phyloP scores from a whole-genome alignment of 2,329 filamentous ascomycete genomes.

The Neofusicoccum umdonicola region DNA sequence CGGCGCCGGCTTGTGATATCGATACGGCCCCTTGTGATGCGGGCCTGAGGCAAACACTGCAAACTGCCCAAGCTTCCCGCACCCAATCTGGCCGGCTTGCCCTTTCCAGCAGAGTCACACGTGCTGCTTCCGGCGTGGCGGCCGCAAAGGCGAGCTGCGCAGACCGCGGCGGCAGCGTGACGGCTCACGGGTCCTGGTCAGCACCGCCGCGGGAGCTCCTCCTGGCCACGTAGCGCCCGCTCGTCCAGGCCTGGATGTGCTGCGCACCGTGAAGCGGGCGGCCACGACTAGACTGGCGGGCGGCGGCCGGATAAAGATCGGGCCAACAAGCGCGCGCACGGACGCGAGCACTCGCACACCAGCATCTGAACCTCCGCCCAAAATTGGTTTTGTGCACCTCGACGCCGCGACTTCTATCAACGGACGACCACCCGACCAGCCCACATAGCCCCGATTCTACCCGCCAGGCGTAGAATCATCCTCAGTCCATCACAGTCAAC shows the following conservation, averaged over 20 bases:
- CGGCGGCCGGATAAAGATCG: background rate
- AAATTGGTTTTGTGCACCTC: slow-evolving; percentile 16
- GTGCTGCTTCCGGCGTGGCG: background rate
- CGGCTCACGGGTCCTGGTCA: background rate
- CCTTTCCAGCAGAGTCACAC: background rate
- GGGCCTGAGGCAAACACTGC: background rate
- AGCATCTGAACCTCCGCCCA: slow-evolving; percentile 11
- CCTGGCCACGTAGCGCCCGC: background rate
- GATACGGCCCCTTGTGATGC: slow-evolving; percentile 13
- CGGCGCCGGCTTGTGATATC: slow-evolving; percentile 13
- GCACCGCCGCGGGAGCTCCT: too few species aligned
- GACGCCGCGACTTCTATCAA: slow-evolving; percentile 27
- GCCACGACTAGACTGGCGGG: background rate
- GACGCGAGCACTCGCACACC: slow-evolving; percentile 4
- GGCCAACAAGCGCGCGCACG: slow-evolving; percentile 7
- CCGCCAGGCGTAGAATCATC: slow-evolving; percentile 28
- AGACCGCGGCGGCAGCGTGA: too few species aligned
- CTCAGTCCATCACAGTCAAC: slow-evolving; percentile 36
- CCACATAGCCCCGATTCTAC: slow-evolving; percentile 30
- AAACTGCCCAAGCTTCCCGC: background rate
- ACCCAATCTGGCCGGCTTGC: slow-evolving; percentile 1
- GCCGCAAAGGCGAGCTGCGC: background rate
- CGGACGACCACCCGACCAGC: slow-evolving; percentile 27
- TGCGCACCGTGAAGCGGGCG: background rate
- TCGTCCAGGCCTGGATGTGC: background rate